Evolutionary conservation across 352 stramenopile genomes (phyloP).

Genomic region (Globisporangium irregulare): DNA sequence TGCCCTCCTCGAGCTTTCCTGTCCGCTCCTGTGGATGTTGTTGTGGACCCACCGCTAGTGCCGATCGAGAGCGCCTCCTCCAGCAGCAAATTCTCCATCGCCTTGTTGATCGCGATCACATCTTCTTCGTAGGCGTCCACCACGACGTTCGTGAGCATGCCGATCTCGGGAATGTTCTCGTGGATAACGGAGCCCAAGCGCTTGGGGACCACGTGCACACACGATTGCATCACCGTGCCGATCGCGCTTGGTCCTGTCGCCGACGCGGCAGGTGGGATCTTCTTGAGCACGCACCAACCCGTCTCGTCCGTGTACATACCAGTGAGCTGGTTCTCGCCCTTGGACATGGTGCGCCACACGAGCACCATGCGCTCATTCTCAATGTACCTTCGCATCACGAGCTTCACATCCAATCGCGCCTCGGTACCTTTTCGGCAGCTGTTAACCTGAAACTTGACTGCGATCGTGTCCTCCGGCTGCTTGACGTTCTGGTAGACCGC

Average conservation of each 20-base stretch:
- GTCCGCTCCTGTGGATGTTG: no score
- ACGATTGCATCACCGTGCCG: conserved; percentile 19
- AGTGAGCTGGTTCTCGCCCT: conserved; percentile 34
- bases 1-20: no score
- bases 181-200: not conserved
- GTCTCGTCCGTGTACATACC: conserved; percentile 64
- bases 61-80: conserved; percentile 24
- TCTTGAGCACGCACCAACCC: conserved; percentile 49
- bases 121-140: conserved; percentile 57
- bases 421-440: conserved; percentile 23
- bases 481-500: conserved; percentile 23
- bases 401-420: conserved; percentile 32
- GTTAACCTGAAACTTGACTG: conserved; percentile 35
- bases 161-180: conserved; percentile 31
- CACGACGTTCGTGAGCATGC: conserved; percentile 50
- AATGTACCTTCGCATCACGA: conserved; percentile 49
- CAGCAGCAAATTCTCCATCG: conserved; percentile 51
- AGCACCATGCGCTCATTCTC: conserved; percentile 46
- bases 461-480: conserved; percentile 34
- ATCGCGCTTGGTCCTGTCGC: not conserved
- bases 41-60: not conserved
- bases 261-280: conserved; percentile 4
- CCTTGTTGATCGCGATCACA: conserved; percentile 40
- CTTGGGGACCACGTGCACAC: conserved; percentile 12
- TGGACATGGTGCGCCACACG: conserved; percentile 46